Percentiles rank a stretch among this genome's conserved stretches.
phyloP scores from a whole-genome alignment of 2,329 filamentous ascomycete species.

The Fusarium pseudograminearum region DNA sequence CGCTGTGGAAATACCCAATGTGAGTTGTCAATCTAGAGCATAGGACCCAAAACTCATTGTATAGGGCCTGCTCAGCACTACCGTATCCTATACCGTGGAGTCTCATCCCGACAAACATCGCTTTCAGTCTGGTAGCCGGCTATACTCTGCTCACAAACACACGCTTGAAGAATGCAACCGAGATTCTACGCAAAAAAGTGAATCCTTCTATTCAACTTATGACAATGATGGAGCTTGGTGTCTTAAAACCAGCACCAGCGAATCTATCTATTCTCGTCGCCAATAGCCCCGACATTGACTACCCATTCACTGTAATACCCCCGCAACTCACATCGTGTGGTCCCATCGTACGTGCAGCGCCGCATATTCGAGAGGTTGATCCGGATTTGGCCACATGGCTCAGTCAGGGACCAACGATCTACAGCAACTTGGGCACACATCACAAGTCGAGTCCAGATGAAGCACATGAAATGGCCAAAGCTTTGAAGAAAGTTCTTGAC shows the following conservation, averaged over 20 bases:
- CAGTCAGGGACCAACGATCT: background rate
- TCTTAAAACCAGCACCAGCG: background rate
- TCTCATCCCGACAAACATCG: background rate
- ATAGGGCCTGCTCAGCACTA: background rate
- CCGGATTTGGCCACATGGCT: background rate
- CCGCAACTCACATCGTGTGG: background rate
- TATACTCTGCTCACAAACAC: background rate
- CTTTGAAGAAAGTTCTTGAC: background rate
- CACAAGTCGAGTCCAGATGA: background rate
- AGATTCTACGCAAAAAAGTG: background rate
- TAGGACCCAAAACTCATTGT: fast-evolving
- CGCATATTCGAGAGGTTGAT: fast-evolving
- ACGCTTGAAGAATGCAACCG: background rate
- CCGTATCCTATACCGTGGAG: background rate
- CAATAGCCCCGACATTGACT: background rate
- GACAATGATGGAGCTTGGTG: background rate
- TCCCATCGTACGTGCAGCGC: background rate
- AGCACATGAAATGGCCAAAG: background rate
- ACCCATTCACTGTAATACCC: background rate
- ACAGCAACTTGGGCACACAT: background rate
- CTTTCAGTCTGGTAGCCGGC: background rate
- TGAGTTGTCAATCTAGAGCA: fast-evolving
- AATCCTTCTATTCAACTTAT: background rate
- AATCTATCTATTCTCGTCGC: background rate
- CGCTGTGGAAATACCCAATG: background rate